Evolutionary conservation across 2,329 filamentous ascomycete genomes (phyloP), one percentile per base, ranked within the genome.

Genomic region (Hyphodiscus sp.): DNA sequence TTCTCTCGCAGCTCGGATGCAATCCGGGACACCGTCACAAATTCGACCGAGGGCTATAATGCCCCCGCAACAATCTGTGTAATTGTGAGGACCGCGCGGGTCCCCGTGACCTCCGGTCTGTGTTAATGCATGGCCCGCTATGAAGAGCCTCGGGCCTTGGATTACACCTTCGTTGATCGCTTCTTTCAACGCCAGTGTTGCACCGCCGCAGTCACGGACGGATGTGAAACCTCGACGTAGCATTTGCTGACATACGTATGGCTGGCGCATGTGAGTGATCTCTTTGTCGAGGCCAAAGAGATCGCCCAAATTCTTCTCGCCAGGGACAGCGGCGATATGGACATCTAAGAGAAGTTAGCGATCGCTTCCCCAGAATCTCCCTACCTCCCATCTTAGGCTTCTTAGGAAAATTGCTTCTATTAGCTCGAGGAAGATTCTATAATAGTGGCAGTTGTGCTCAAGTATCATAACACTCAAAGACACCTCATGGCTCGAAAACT

Each of bases 61-160:
- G 1, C 76, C 74, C 0, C 74, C 73, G 58, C 78, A 81, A 63
- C 78, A 80, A 26, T 64, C 60, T 15, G 69, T 68, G 55, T 70
- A 67, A 38, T 75, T 69, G 54, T 80, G 74, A 1, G 70, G 64
- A 0, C 70, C 66, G 2, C 74, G 69, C n/a, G 73, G 62, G 61
- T 83, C 80, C 2, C 73, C 78, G 58, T 83, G 80, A 0, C 81
- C 81, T 1, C 80, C 80, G 0, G 80, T 80, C 64, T 83, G 80
- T 2, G 73, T 76, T 6, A 84, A 71, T 0, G 75, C 78, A 49
- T 76, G 72, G 8, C 75, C 76, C 1, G 77, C 71, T 26, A 81
- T 78, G 64, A 82, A 81, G 2, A 83, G 63, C 11, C 79, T 67
- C 0, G 80, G 81, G 0, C 80, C 81, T 1, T 74, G 73, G 41